These are phyloP conservation scores for Rhizopogon vulgaris DNA, from an alignment of 768 basidiomycete genomes.

Conservation along the genomic window DNA sequence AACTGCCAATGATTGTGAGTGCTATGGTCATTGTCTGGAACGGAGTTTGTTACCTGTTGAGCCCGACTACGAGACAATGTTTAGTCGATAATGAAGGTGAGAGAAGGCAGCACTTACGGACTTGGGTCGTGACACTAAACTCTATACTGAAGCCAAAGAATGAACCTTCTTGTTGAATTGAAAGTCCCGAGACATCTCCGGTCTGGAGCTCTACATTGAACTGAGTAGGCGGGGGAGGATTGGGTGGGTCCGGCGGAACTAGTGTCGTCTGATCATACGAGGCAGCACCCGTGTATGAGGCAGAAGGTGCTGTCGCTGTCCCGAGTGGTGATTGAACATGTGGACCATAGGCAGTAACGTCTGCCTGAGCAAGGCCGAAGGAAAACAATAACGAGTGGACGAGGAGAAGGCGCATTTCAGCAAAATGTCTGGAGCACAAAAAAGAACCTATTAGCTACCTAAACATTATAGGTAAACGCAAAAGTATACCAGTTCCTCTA, in stretches of 20 bases:
- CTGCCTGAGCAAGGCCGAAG: constrained; percentile 7
- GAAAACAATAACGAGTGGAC: constrained; percentile 19
- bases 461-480: neutral
- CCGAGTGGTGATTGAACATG: constrained; percentile 20
- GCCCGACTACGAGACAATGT: constrained; percentile 8
- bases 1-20: constrained; percentile 22
- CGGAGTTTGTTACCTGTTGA: constrained; percentile 9
- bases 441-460: neutral
- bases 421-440: neutral
- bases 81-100: neutral
- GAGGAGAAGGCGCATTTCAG: constrained; percentile 16
- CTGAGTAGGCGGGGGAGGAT: constrained; percentile 33
- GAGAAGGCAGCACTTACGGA: constrained; percentile 40
- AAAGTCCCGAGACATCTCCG: constrained; percentile 25
- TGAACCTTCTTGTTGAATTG: constrained; percentile 41
- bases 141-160: constrained; percentile 76
- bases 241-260: constrained; percentile 43
- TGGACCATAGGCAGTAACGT: constrained; percentile 17
- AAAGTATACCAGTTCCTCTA: constrained; percentile 11
- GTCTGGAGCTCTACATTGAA: constrained; percentile 40
- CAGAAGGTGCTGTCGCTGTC: constrained; percentile 29
- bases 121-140: constrained; percentile 62
- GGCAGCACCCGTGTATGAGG: constrained; percentile 39
- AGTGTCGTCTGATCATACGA: constrained; percentile 50
- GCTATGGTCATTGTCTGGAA: too few species aligned